phyloP scores from a whole-genome alignment of 805 yeast species.

The Candida hispaniensis region DNA sequence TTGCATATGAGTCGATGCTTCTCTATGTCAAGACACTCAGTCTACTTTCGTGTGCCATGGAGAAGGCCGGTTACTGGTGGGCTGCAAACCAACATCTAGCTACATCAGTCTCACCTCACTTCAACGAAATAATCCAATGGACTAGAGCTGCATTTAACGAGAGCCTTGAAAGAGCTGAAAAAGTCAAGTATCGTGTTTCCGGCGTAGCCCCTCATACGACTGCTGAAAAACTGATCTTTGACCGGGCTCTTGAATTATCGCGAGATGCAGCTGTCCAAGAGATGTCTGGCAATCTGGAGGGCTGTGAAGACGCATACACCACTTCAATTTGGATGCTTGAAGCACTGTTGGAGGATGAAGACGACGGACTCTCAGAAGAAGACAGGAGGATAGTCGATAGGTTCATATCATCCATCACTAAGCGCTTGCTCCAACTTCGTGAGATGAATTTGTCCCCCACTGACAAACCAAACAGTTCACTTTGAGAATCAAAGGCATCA shows the following conservation, averaged over 20 bases:
- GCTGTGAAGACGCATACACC: conserved; percentile 81
- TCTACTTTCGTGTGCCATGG: conserved; percentile 76
- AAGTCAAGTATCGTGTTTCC: conserved; percentile 46
- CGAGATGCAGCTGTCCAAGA: conserved; percentile 86
- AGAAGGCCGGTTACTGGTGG: conserved; percentile 88
- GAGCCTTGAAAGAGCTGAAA: conserved; percentile 79
- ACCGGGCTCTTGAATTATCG: conserved; percentile 87
- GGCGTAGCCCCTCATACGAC: conserved; percentile 25
- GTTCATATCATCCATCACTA: conserved; percentile 74
- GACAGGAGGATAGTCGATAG: conserved; percentile 68
- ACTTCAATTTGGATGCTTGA: conserved; percentile 95
- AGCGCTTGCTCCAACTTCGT: conserved; percentile 61
- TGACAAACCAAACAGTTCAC: too few species aligned
- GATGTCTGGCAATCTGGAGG: conserved; percentile 52
- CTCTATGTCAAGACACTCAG: conserved; percentile 77
- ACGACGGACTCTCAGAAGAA: conserved; percentile 47
- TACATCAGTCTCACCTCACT: conserved; percentile 24
- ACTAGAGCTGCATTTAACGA: conserved; percentile 81
- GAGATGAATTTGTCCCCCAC: too few species aligned
- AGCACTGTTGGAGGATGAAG: conserved; percentile 51
- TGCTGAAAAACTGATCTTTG: conserved; percentile 81
- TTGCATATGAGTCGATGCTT: conserved; percentile 79
- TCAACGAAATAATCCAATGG: conserved; percentile 68
- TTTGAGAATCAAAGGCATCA: too few species aligned
- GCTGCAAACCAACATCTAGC: conserved; percentile 34